These are phyloP conservation scores for Sesbania bispinosa DNA, from an alignment of 306 rosid genomes.

Conservation along the genomic window DNA sequence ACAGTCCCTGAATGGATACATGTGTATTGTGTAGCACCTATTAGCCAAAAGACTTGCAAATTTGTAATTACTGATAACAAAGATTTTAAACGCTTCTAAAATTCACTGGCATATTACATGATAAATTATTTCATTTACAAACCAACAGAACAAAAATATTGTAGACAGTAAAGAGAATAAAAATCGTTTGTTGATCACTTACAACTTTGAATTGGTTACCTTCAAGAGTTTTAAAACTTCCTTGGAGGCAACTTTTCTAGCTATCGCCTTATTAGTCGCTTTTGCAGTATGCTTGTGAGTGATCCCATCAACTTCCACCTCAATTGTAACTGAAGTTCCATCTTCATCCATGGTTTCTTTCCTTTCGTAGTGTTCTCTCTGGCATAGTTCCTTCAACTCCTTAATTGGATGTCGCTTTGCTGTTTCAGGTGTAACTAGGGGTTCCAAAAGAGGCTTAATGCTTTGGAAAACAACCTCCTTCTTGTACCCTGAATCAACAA, in stretches of 20 bases:
- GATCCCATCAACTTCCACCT: constrained; percentile 45
- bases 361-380: constrained; percentile 17
- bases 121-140: neutral
- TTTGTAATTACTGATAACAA: too few relatives aligned
- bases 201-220: constrained; percentile 1
- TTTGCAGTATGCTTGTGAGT: neutral
- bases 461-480: constrained; percentile 44
- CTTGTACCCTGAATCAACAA: constrained; percentile 58
- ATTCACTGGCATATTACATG: neutral
- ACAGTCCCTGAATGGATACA: too few relatives aligned
- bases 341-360: neutral
- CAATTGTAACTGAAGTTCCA: constrained; percentile 25
- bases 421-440: constrained; percentile 60
- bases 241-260: constrained; percentile 43
- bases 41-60: too few relatives aligned
- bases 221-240: constrained; percentile 42
- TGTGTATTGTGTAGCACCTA: too few relatives aligned
- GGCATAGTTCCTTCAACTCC: constrained; percentile 52
- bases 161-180: neutral
- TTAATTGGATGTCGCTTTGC: constrained; percentile 41
- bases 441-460: constrained; percentile 60
- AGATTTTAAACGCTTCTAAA: too few relatives aligned
- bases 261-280: constrained; percentile 22
- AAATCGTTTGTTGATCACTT: neutral
- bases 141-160: constrained; percentile 6